phyloP scores from a whole-genome alignment of 371 early-diverging fungal species.

The Sporodiniella umbellata region DNA sequence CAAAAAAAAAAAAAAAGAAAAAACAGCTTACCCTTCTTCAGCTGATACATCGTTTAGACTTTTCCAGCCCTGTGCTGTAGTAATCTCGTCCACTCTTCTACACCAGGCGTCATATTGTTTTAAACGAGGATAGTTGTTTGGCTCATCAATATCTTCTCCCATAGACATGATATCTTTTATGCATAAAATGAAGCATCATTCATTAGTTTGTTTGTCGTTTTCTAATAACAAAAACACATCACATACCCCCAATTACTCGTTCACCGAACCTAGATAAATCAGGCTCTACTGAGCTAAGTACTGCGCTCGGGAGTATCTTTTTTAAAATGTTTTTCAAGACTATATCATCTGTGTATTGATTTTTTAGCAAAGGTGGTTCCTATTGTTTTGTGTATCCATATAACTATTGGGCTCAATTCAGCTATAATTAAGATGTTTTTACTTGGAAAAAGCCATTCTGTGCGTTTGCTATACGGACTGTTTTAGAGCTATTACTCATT shows the following conservation, averaged over 20 bases:
- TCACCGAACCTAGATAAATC: conserved; percentile 46
- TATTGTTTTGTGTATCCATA: no score
- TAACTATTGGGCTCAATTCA: no score
- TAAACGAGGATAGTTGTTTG: conserved; percentile 55
- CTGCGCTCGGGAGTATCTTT: conserved; percentile 40
- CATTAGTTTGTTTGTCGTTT: background rate
- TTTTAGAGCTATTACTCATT: background rate
- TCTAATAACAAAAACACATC: no score
- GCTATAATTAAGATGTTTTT: no score
- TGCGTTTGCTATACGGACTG: background rate
- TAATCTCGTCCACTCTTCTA: conserved; percentile 58
- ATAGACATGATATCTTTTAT: conserved; percentile 25
- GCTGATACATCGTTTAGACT: conserved; percentile 55
- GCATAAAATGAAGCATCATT: background rate
- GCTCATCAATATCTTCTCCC: conserved; percentile 38
- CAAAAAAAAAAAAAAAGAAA: background rate
- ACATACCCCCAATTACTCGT: conserved; percentile 34
- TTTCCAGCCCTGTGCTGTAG: conserved; percentile 58
- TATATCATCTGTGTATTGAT: conserved; percentile 54
- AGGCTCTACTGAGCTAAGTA: conserved; percentile 41
- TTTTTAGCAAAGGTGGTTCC: conserved; percentile 48
- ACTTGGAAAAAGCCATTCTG: background rate
- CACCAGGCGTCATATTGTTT: conserved; percentile 71
- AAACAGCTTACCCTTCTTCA: conserved; percentile 46
- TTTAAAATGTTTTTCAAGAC: conserved; percentile 49